phyloP scores from a whole-genome alignment of 345 rosid species.

The Turnera subulata region DNA sequence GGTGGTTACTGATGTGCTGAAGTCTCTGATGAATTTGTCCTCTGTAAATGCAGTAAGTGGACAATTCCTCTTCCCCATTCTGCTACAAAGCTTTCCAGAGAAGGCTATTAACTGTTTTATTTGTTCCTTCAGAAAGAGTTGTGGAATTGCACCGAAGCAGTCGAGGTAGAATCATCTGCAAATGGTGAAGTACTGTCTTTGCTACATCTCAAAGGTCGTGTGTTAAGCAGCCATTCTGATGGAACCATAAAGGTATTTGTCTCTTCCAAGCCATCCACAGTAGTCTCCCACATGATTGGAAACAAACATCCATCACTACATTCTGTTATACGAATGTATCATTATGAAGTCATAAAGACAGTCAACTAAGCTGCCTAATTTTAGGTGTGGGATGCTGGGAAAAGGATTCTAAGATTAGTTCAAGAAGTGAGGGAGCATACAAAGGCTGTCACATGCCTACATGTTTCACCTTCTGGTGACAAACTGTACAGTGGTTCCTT shows the following conservation, averaged over 20 bases:
- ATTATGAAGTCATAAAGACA: neutral
- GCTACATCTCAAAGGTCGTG: constrained; percentile 37
- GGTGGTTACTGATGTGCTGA: constrained; percentile 42
- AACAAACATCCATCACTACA: too few relatives aligned
- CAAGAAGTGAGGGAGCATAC: constrained; percentile 53
- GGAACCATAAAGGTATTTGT: constrained; percentile 65
- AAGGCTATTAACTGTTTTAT: neutral
- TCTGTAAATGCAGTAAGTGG: constrained; percentile 59
- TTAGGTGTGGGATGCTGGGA: constrained; percentile 58
- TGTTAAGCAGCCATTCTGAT: constrained; percentile 63
- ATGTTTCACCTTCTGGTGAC: constrained; percentile 42
- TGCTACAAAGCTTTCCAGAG: neutral
- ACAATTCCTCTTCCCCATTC: neutral
- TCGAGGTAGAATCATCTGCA: constrained; percentile 33
- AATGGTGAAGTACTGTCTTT: constrained; percentile 58
- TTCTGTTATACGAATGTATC: too few relatives aligned
- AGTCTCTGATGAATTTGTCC: constrained; percentile 54
- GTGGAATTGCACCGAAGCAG: constrained; percentile 48
- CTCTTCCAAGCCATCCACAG: neutral
- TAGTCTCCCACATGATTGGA: neutral
- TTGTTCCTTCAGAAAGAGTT: constrained; percentile 40
- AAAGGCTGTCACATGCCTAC: constrained; percentile 59
- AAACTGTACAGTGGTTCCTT: constrained; percentile 59
- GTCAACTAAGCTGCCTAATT: neutral
- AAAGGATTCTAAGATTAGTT: constrained; percentile 36